phyloP scores from a whole-genome alignment of 768 basidiomycete species.

The Symmetrospora coprosmae region DNA sequence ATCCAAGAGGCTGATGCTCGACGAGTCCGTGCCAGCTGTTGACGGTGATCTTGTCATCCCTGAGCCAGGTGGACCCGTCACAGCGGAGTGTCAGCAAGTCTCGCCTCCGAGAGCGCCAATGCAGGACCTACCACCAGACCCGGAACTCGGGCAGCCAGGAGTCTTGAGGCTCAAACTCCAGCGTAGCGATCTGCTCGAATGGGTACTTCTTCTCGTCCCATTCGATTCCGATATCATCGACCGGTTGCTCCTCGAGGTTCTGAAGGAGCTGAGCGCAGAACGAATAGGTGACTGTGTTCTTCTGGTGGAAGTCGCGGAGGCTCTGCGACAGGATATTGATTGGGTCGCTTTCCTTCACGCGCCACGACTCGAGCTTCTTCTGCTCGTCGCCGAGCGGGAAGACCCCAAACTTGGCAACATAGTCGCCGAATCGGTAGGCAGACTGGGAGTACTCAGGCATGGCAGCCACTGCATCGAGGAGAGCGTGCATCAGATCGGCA shows the following conservation, averaged over 20 bases:
- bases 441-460: slow-evolving; percentile 21
- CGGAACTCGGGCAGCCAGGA: slow-evolving; percentile 19
- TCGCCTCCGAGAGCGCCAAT: too few relatives aligned
- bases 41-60: slow-evolving; percentile 19
- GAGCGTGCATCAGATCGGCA: too few relatives aligned
- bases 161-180: slow-evolving; percentile 23
- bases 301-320: slow-evolving; percentile 15
- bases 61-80: not conserved
- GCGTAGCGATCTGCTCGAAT: slow-evolving; percentile 19
- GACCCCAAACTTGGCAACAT: slow-evolving; percentile 22
- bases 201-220: slow-evolving; percentile 25
- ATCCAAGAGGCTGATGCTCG: slow-evolving; percentile 19
- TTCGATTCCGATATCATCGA: slow-evolving; percentile 8
- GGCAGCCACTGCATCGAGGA: slow-evolving; percentile 10
- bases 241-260: slow-evolving; percentile 20
- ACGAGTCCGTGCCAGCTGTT: slow-evolving; percentile 21
- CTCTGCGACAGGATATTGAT: slow-evolving; percentile 15
- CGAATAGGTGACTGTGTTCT: slow-evolving; percentile 15
- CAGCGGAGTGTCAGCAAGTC: too few relatives aligned
- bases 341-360: slow-evolving; percentile 8
- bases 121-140: not conserved
- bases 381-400: slow-evolving; percentile 16
- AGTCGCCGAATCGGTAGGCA: slow-evolving; percentile 21
- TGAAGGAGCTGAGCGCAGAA: slow-evolving; percentile 19
- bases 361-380: slow-evolving; percentile 17